These are phyloP conservation scores for Pelargonium nanum DNA, from an alignment of 345 rosid genomes.

Conservation along the genomic window DNA sequence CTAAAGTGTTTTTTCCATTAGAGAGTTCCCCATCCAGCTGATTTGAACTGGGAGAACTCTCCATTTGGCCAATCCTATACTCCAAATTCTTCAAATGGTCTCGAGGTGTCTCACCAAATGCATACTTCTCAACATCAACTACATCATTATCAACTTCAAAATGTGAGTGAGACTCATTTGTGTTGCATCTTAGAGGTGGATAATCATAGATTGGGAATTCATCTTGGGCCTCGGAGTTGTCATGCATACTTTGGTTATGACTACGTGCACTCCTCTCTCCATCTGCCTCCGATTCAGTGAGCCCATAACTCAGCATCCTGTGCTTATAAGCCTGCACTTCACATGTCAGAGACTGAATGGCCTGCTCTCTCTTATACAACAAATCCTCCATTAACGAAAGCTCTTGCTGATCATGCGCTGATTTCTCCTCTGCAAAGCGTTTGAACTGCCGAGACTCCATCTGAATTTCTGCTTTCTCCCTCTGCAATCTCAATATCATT, in stretches of 20 bases:
- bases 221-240: constrained; percentile 29
- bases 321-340: constrained; percentile 90
- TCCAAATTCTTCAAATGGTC: constrained; percentile 66
- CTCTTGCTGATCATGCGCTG: constrained; percentile 91
- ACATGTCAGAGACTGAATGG: constrained; percentile 62
- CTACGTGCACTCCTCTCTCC: constrained; percentile 35
- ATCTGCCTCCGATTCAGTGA: constrained; percentile 62
- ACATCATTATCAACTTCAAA: constrained; percentile 46
- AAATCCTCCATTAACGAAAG: constrained; percentile 60
- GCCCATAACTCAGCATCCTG: constrained; percentile 88
- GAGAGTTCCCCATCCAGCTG: constrained; percentile 38
- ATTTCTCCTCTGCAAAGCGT: constrained; percentile 80
- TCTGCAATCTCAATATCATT: constrained; percentile 90
- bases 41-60: constrained; percentile 44
- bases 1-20: constrained; percentile 36
- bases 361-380: constrained; percentile 83
- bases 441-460: constrained; percentile 94
- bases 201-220: constrained; percentile 51
- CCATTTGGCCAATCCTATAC: constrained; percentile 57
- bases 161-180: constrained; percentile 43
- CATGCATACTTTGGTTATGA: constrained; percentile 35
- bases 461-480: constrained; percentile 87
- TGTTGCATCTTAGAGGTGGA: constrained; percentile 68
- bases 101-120: constrained; percentile 54
- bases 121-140: constrained; percentile 67